A percentile compares a stretch with the other conserved stretches of the same genome.
Evolutionary conservation across 768 basidiomycete genomes (phyloP).

Genomic region (Pseudohyphozyma bogoriensis): DNA sequence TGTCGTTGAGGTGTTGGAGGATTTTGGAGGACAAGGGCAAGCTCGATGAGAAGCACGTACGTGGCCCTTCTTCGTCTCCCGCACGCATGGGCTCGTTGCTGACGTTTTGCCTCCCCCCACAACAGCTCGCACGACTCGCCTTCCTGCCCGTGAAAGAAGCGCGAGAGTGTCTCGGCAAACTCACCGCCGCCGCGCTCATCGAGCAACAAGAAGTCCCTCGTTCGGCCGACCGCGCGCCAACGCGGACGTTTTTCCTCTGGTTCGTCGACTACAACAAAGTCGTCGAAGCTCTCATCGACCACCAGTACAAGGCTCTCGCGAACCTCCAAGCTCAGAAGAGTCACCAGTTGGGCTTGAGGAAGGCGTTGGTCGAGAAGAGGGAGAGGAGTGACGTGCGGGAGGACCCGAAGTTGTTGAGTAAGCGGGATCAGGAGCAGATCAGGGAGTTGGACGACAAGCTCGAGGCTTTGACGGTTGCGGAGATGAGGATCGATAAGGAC

Average conservation of each 20-base stretch:
- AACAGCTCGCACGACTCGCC: constrained; percentile 77
- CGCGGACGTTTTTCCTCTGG: constrained; percentile 87
- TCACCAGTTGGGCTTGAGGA: constrained; percentile 57
- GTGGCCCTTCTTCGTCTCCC: constrained; percentile 27
- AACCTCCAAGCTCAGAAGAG: constrained; percentile 68
- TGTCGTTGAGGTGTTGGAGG: constrained; percentile 70
- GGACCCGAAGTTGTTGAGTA: constrained; percentile 60
- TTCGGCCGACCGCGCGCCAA: constrained; percentile 77
- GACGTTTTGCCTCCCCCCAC: background rate
- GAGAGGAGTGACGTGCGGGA: constrained; percentile 69
- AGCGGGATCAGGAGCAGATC: constrained; percentile 65
- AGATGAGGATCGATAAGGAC: constrained; percentile 75
- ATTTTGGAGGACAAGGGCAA: constrained; percentile 73
- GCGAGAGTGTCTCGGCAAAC: constrained; percentile 63
- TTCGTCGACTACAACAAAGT: constrained; percentile 79
- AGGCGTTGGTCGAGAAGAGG: constrained; percentile 66
- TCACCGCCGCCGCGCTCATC: constrained; percentile 71
- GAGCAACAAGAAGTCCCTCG: constrained; percentile 89
- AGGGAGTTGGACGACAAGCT: constrained; percentile 62
- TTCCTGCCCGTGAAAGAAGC: constrained; percentile 87
- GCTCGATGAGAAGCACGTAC: constrained; percentile 86
- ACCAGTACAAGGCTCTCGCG: constrained; percentile 79
- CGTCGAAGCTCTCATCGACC: constrained; percentile 62
- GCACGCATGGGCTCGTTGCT: too few relatives aligned
- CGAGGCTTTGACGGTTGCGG: constrained; percentile 64